Percentiles rank a stretch among this genome's conserved stretches.
Conservation (phyloP, 2,329 filamentous ascomycete species). For the Parascedosporium putredinis region DNA sequence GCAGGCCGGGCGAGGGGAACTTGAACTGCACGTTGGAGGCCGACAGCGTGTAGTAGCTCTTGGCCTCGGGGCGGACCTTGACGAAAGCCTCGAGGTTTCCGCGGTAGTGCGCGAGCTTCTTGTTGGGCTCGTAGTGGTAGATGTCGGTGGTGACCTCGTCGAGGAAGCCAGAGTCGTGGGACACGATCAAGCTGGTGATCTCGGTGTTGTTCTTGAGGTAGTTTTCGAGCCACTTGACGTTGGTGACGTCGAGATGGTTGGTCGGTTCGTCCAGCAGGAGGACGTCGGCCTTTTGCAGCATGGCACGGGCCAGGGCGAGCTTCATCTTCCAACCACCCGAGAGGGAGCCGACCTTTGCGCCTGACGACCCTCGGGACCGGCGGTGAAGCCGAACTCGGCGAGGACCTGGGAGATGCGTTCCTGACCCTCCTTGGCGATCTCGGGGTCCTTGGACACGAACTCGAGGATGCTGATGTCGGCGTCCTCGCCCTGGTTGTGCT, state of each 20-base stretch:
- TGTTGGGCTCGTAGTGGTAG: slow-evolving; percentile 92
- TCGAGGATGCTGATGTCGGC: slow-evolving; percentile 93
- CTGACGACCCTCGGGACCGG: slow-evolving; percentile 81
- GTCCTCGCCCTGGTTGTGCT: slow-evolving; percentile 98
- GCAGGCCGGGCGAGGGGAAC: slow-evolving; percentile 89
- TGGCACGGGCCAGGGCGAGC: slow-evolving; percentile 86
- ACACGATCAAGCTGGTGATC: slow-evolving; percentile 95
- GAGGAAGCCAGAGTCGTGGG: slow-evolving; percentile 94
- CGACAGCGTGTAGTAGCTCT: slow-evolving; percentile 95
- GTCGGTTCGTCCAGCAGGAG: slow-evolving; percentile 96
- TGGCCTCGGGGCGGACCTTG: slow-evolving; percentile 80
- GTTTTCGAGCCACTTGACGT: slow-evolving; percentile 90
- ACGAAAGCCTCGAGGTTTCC: slow-evolving; percentile 80
- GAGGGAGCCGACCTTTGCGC: slow-evolving; percentile 83
- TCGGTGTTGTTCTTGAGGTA: slow-evolving; percentile 94
- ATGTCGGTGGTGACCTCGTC: slow-evolving; percentile 98
- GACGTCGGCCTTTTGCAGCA: slow-evolving; percentile 95
- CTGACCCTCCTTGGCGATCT: slow-evolving; percentile 65
- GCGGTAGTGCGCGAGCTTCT: slow-evolving; percentile 84
- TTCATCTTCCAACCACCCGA: slow-evolving; percentile 99
- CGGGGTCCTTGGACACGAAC: slow-evolving; percentile 82
- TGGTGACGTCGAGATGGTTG: slow-evolving; percentile 93
- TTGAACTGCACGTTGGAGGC: slow-evolving; percentile 88
- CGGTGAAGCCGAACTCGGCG: slow-evolving; percentile 85
- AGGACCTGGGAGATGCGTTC: slow-evolving; percentile 79